Base-by-base conservation (phyloP, 331 rosid species). In the Malus hybrid region DNA sequence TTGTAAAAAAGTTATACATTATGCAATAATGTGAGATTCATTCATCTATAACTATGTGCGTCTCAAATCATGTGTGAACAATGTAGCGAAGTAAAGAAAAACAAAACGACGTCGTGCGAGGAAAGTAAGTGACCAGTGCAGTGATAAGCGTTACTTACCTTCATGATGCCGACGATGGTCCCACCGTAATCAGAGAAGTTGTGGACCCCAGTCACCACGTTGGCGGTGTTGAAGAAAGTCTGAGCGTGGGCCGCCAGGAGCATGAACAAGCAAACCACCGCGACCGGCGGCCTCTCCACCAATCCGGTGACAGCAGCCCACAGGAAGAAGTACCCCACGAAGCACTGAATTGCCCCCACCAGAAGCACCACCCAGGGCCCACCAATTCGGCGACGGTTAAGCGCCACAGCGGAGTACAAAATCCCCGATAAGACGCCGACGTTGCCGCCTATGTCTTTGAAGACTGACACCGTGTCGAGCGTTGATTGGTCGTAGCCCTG, bases 391-490 rank as follows among this genome's bases (percentile, higher is more conserved):
- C 83, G 74, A 39, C 39, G 76, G 27, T 11, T 5, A 19, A 87
- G 82, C 0, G 88, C 70, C 29, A 86, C 91, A 72, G 91, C 91
- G 71, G 96, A 83, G 85, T 88, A 95, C 34, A 95, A 93, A 56
- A 95, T 54, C 20, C 99, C 97, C 27, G 99, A 82, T 69, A 95
- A 83, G 64, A 90, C 50, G 50, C 99, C 99, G 44, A 87, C 89
- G 86, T 89, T 95, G 46, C 88, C 97, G 3, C 97, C 99, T 67
- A 95, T 83, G 82, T 94, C 99, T 24, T 95, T 92, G 93, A 92
- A 95, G 71, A 95, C 97, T 20, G 97, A 92, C 19, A 95, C 96
- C 42, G 96, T 88, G 80, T 92, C 96, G 76, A 95, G 96, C 5
- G 97, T 89, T 57, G 93, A 92, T 75, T 95, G 99, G 36, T 89